Conservation (phyloP, 495 filamentous ascomycete genomes). For the Evansstolkia leycettana region DNA sequence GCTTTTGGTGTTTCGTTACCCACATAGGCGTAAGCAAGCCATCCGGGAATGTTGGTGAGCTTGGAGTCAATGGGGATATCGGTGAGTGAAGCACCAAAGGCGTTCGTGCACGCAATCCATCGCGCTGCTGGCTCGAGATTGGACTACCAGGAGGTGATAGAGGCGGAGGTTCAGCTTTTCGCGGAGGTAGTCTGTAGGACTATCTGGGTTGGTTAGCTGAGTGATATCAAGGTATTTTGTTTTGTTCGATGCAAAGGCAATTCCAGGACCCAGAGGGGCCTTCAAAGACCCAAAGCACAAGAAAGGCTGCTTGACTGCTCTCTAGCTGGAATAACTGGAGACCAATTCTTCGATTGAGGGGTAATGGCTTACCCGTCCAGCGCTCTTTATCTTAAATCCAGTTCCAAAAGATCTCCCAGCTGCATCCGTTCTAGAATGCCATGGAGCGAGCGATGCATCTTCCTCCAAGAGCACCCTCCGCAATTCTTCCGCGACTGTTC, state of each 20-base stretch:
- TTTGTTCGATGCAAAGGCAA: no score
- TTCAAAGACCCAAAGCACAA: no score
- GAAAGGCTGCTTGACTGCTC: no score
- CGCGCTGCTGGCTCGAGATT: slow-evolving; percentile 30
- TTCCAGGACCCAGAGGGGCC: not conserved
- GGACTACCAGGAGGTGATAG: slow-evolving; percentile 35
- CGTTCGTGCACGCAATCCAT: slow-evolving; percentile 25
- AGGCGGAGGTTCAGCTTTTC: slow-evolving; percentile 48
- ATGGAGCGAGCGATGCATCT: slow-evolving; percentile 50
- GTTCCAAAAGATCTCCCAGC: slow-evolving; percentile 15
- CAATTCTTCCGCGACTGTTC: slow-evolving; percentile 50
- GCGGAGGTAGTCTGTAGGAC: slow-evolving; percentile 48
- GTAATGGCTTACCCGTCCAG: slow-evolving; percentile 62
- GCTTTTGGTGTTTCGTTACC: slow-evolving; percentile 73
- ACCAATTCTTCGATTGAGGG: not conserved
- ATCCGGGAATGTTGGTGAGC: slow-evolving; percentile 73
- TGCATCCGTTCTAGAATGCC: slow-evolving; percentile 36
- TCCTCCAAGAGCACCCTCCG: slow-evolving; percentile 53
- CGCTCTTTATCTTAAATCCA: slow-evolving; percentile 51
- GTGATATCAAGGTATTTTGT: not conserved
- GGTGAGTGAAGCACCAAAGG: slow-evolving; percentile 64
- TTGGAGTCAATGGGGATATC: slow-evolving; percentile 72
- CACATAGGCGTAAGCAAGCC: slow-evolving; percentile 71
- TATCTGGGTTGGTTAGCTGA: slow-evolving; percentile 9
- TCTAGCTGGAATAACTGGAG: no score